Conservation (phyloP, 768 basidiomycete species). For the Rhizopogon sp. region DNA sequence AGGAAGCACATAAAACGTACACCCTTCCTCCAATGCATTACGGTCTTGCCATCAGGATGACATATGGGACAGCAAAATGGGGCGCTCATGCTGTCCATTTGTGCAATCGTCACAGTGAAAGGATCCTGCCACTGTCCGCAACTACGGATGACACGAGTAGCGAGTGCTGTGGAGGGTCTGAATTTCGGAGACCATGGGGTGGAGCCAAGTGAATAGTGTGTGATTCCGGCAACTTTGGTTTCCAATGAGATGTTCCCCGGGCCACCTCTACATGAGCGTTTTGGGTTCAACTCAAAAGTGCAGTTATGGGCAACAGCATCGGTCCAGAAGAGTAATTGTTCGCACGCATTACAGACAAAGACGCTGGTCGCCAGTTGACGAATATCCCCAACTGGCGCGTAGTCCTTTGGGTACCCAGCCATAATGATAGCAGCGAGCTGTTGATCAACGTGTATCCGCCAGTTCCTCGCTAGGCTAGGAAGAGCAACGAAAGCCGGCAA, state of each 20-base stretch:
- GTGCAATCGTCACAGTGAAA: slow-evolving; percentile 13
- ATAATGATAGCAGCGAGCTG: slow-evolving; percentile 24
- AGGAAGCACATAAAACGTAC: not conserved
- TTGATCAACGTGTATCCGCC: slow-evolving; percentile 22
- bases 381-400: slow-evolving; percentile 11
- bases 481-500: slow-evolving; percentile 11
- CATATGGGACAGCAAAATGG: not conserved
- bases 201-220: not conserved
- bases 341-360: slow-evolving; percentile 16
- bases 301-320: slow-evolving; percentile 1
- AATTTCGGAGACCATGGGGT: slow-evolving; percentile 1
- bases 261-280: not conserved
- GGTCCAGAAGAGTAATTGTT: slow-evolving; percentile 1
- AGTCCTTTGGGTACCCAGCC: slow-evolving; percentile 11
- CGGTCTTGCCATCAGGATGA: not conserved
- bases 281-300: not conserved
- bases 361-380: slow-evolving; percentile 24
- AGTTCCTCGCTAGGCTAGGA: slow-evolving; percentile 8
- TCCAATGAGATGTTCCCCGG: not conserved
- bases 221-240: not conserved
- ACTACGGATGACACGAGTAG: not conserved
- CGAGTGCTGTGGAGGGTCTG: not conserved
- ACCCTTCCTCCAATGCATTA: slow-evolving; percentile 1
- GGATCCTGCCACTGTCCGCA: slow-evolving; percentile 12
- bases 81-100: slow-evolving; percentile 16